Conservation (phyloP, 2,329 filamentous ascomycete species). For the Tolypocladium pustulatum region DNA sequence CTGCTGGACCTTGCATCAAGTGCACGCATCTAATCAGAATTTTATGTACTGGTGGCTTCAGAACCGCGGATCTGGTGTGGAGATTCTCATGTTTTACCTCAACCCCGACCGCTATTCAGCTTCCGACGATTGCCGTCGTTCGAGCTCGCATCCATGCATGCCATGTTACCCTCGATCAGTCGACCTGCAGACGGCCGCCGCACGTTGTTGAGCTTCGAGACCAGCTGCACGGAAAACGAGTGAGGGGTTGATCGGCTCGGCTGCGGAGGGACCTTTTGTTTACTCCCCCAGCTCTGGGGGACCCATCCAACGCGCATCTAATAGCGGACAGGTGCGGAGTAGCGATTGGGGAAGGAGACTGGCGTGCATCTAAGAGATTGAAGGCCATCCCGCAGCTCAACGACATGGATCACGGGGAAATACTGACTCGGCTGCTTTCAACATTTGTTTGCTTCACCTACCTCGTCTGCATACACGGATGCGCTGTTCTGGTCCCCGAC, state of each 20-base stretch:
- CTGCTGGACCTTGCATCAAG: too few species aligned
- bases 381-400: too few species aligned
- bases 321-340: neutral
- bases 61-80: too few species aligned
- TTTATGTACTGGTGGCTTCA: too few species aligned
- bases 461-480: too few species aligned
- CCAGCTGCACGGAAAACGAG: neutral
- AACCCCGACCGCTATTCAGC: neutral
- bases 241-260: neutral
- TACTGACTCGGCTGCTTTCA: too few species aligned
- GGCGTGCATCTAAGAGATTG: neutral
- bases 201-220: neutral
- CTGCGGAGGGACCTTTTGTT: neutral
- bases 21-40: neutral
- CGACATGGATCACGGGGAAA: neutral
- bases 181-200: neutral
- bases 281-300: neutral
- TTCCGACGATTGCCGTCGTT: neutral
- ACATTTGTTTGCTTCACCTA: too few species aligned
- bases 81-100: too few species aligned
- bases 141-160: neutral
- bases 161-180: too few species aligned
- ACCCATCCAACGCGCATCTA: neutral
- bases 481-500: too few species aligned
- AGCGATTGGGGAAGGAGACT: neutral